phyloP scores from a whole-genome alignment of 2,329 filamentous ascomycete species.

The Pestalotiopsis sp. region DNA sequence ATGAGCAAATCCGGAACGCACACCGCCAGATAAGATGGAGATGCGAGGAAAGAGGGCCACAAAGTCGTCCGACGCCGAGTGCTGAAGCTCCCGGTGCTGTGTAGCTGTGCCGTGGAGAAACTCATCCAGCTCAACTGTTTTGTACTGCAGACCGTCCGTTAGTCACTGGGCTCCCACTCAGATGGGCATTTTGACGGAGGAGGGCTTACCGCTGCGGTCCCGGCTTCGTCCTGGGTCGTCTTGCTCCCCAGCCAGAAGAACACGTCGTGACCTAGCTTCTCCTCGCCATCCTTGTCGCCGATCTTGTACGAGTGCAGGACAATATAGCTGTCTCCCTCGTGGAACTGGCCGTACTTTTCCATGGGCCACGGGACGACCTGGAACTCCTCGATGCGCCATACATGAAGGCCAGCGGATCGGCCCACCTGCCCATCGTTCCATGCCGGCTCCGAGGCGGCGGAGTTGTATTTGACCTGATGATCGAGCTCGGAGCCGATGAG shows the following conservation, averaged over 20 bases:
- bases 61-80: constrained; percentile 59
- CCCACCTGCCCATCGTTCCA: constrained; percentile 63
- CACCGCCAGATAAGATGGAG: constrained; percentile 61
- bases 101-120: constrained; percentile 61
- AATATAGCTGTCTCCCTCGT: constrained; percentile 69
- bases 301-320: constrained; percentile 60
- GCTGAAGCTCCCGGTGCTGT: constrained; percentile 66
- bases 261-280: constrained; percentile 60
- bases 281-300: constrained; percentile 38
- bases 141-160: constrained; percentile 44
- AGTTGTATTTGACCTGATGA: constrained; percentile 68
- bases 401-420: constrained; percentile 49
- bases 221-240: constrained; percentile 68
- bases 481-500: constrained; percentile 64
- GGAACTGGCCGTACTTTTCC: constrained; percentile 58
- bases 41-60: constrained; percentile 59
- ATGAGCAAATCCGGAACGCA: constrained; percentile 62
- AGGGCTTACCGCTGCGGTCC: constrained; percentile 52
- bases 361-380: constrained; percentile 62
- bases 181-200: too few species aligned
- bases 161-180: neutral
- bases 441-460: constrained; percentile 63
- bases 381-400: constrained; percentile 71
- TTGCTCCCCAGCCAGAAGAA: constrained; percentile 70
- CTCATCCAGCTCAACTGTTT: constrained; percentile 70